A percentile compares a stretch with the other conserved stretches of the same genome.
Evolutionary conservation across 225 moss, liverwort and hornwort species (phyloP).

Genomic region (Marchantia polymorpha): DNA sequence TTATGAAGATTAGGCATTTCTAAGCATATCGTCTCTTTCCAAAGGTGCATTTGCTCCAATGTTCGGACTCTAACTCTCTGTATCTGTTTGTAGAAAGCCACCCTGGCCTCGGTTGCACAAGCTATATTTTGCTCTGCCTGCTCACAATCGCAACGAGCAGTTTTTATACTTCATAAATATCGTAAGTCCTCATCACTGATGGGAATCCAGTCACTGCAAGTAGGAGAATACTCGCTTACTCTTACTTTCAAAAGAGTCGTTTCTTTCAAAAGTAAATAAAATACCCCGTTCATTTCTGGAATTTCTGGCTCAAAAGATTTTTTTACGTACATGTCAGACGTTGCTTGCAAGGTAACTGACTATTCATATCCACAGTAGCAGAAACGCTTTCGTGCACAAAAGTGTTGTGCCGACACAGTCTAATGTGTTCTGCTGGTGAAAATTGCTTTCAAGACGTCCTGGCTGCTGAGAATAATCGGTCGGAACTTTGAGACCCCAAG

Average conservation of each 20-base stretch:
- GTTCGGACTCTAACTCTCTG: too few species aligned
- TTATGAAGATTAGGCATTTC: slow-evolving; percentile 38
- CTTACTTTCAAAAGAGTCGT: neutral
- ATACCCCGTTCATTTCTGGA: neutral
- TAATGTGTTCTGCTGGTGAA: neutral
- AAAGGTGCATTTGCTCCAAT: slow-evolving; percentile 40
- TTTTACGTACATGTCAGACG: neutral
- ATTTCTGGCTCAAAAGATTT: neutral
- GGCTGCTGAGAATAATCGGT: slow-evolving; percentile 57
- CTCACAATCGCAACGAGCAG: slow-evolving; percentile 58
- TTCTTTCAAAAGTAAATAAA: neutral
- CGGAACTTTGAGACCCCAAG: slow-evolving; percentile 40
- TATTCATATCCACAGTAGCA: too few species aligned
- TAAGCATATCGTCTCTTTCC: too few species aligned
- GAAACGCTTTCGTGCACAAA: too few species aligned
- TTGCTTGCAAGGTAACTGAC: neutral
- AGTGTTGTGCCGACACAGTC: neutral
- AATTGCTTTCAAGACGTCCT: slow-evolving; percentile 35
- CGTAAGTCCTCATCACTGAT: too few species aligned
- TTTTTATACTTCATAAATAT: slow-evolving; percentile 62
- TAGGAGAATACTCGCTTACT: neutral
- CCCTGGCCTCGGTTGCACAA: slow-evolving; percentile 78
- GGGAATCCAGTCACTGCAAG: too few species aligned
- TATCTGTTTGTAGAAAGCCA: slow-evolving; percentile 45
- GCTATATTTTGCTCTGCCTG: slow-evolving; percentile 69